Conservation (phyloP, 345 rosid species). For the Salix udensis region DNA sequence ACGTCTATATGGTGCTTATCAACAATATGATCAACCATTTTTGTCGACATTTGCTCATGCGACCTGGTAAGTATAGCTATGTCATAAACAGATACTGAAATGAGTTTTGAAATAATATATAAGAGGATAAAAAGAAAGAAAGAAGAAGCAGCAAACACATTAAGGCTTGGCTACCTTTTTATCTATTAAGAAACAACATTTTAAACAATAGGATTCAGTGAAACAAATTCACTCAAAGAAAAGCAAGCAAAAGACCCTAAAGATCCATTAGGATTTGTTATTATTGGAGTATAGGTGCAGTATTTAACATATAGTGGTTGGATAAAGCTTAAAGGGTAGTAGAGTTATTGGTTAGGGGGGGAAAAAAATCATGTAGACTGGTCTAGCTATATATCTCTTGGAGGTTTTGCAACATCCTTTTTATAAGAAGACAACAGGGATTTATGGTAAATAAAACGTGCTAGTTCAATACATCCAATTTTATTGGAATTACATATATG, state of each 20-base stretch:
- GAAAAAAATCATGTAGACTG: too few relatives aligned
- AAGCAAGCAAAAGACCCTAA: background rate
- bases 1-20: slow-evolving; percentile 79
- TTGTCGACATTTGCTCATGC: slow-evolving; percentile 80
- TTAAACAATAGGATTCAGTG: background rate
- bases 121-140: background rate
- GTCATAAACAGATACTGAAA: slow-evolving; percentile 1
- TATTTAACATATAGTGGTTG: too few relatives aligned
- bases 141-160: background rate
- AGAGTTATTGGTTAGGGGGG: too few relatives aligned
- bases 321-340: too few relatives aligned
- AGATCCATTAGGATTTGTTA: too few relatives aligned
- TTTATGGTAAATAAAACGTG: too few relatives aligned
- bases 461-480: too few relatives aligned
- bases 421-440: too few relatives aligned
- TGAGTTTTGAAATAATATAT: background rate
- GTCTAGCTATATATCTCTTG: too few relatives aligned
- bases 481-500: too few relatives aligned
- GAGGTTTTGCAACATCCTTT: too few relatives aligned
- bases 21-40: slow-evolving; percentile 73
- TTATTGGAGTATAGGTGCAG: too few relatives aligned
- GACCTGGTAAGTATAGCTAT: slow-evolving; percentile 45
- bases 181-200: background rate
- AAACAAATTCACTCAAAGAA: background rate
- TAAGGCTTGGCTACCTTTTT: slow-evolving; percentile 1